A percentile compares a stretch with the other conserved stretches of the same genome.
Evolutionary conservation across 1,139 yeast species (phyloP).

Genomic region (Suhomyces ambrosiae): DNA sequence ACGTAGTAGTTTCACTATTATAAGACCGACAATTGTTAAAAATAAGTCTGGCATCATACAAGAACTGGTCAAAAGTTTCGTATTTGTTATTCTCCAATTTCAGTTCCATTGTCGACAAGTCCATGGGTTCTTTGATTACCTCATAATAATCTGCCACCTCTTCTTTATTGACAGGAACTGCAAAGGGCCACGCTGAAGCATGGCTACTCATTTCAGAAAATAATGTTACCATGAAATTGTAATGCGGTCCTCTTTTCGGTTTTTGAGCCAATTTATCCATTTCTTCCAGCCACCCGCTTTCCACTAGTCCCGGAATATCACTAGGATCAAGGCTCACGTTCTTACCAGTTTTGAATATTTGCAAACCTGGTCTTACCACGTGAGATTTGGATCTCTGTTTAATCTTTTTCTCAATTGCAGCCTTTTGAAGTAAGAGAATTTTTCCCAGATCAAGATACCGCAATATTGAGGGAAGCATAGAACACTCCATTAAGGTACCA

Average conservation of each 20-base stretch:
- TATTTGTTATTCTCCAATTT: conserved; percentile 91
- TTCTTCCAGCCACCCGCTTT: conserved; percentile 97
- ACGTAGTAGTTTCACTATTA: conserved; percentile 87
- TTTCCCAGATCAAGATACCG: conserved; percentile 89
- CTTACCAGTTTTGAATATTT: conserved; percentile 60
- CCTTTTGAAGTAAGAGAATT: conserved; percentile 82
- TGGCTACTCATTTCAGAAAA: conserved; percentile 88
- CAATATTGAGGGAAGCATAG: conserved; percentile 79
- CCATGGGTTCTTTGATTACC: conserved; percentile 99
- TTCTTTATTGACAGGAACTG: conserved; percentile 86
- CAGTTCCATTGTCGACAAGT: conserved; percentile 90
- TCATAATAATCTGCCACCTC: conserved; percentile 97
- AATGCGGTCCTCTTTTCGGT: conserved; percentile 94
- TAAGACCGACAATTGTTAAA: conserved; percentile 90
- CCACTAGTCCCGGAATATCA: conserved; percentile 83
- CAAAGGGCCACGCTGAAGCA: conserved; percentile 99
- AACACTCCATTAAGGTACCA: conserved; percentile 96
- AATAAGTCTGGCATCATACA: conserved; percentile 82
- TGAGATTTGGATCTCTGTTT: conserved; percentile 78
- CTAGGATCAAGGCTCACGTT: conserved; percentile 59
- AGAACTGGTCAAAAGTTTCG: conserved; percentile 85
- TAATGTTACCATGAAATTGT: conserved; percentile 87
- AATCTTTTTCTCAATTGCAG: conserved; percentile 86
- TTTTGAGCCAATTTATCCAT: conserved; percentile 96
- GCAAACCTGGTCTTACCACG: conserved; percentile 78